Evolutionary conservation across 768 basidiomycete species (phyloP).

Genomic region (Mycena filopes): DNA sequence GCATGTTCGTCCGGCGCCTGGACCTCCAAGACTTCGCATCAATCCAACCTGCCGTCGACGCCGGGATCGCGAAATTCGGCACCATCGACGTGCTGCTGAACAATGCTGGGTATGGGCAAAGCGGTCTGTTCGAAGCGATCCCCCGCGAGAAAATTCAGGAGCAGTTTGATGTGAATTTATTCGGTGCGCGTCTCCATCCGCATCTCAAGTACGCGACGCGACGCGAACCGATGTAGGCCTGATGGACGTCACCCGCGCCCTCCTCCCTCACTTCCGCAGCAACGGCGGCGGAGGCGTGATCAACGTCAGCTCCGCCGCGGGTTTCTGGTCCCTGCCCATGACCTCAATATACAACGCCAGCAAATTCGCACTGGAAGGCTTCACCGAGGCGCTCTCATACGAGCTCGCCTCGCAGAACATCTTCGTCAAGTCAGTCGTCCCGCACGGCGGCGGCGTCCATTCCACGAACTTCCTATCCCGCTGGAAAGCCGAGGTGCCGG

Average conservation of each 20-base stretch:
- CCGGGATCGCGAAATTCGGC: slow-evolving; percentile 25
- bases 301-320: slow-evolving; percentile 37
- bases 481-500: slow-evolving; percentile 22
- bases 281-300: slow-evolving; percentile 34
- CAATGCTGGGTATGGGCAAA: slow-evolving; percentile 38
- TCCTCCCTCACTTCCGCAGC: slow-evolving; percentile 36
- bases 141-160: slow-evolving; percentile 33
- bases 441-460: slow-evolving; percentile 35
- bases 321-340: slow-evolving; percentile 32
- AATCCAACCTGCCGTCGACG: slow-evolving; percentile 31
- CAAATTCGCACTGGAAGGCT: slow-evolving; percentile 40
- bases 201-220: neutral
- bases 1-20: slow-evolving; percentile 29
- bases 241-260: slow-evolving; percentile 36
- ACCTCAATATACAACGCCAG: slow-evolving; percentile 35
- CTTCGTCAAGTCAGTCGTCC: slow-evolving; percentile 35
- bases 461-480: slow-evolving; percentile 29
- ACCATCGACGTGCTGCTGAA: slow-evolving; percentile 34
- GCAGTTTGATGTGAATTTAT: slow-evolving; percentile 38
- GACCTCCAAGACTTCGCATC: slow-evolving; percentile 31
- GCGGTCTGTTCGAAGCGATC: slow-evolving; percentile 36
- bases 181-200: slow-evolving; percentile 23
- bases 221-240: slow-evolving; percentile 22
- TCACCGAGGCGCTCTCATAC: slow-evolving; percentile 37
- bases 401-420: slow-evolving; percentile 37